Evolutionary conservation across 2,329 filamentous ascomycete species (phyloP), one percentile per base, ranked within the genome.

Genomic region (Sporothrix sp.): DNA sequence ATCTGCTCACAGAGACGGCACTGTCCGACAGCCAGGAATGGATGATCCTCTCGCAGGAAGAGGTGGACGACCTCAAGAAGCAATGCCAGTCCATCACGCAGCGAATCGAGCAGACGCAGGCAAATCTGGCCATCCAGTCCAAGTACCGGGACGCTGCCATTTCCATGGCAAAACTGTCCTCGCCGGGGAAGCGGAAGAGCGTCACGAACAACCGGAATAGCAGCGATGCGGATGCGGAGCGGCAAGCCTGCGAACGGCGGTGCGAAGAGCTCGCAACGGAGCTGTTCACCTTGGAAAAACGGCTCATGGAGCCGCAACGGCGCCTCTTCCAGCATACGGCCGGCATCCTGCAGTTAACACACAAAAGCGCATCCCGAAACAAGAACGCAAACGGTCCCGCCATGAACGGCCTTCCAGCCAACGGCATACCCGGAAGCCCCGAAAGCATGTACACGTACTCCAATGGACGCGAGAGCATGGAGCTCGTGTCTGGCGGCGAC

Each of bases 61-160:
- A 97, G 67, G 84, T 96, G 27, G 93, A 97, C 58, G 77, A 80
- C 42, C 69, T 97, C 60, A 98, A 97, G 74, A 95, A 89, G 65
- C 87, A 95, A 70, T 79, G 83, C 56, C 78, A 81, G 52, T 72
- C 80, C 32, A 68, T 97, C 45, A 74, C 77, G 23, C 79, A 82
- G 61, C 84, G 87, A n/a, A 82, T 95, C 58, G 86, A 91, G 55
- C 83, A 87, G 33, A 82, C 87, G 18, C 81, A 84, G 58, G 79
- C 87, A 54, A 95, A 91, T 66, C 75, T 98, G 33, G 82, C 83
- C 28, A 81, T 97, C 40, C 93, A 98, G 66, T 85, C 82, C 50
- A 98, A 97, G 70, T 88, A 96, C 60, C 85, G 89, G 59, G 91
- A 97, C 74, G 93, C 93, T 1, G 88, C 93, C 10, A 79, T 84